Evolutionary conservation across 208 protist genomes (phyloP), one percentile per base, ranked within the genome.

Genomic region (Vickermania ingenoplastis): DNA sequence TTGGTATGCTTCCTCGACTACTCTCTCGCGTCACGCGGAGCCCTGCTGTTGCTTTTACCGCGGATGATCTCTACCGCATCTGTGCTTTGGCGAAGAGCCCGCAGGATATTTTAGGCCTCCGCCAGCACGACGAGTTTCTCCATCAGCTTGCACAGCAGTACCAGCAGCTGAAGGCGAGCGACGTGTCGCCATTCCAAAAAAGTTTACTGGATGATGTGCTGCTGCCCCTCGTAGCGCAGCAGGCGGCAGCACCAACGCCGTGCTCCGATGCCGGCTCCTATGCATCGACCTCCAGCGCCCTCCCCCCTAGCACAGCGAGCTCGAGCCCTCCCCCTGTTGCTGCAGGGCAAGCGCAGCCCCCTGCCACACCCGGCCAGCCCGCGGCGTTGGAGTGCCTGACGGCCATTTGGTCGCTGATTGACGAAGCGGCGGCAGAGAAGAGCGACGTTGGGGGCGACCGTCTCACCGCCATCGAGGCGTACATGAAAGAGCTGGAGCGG

Each of bases 401-500:
- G 21, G 62, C 69, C 0, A 72, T 81, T 14, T 65, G 71, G 66
- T 60, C 70, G 1, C 22, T 73, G 1, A 22, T 63, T 7, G 30
- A 59, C 2, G 71, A 77, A n/a, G 71, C 49, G 54, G 59, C 66
- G 27, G 65, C 25, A 1, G 61, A 72, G 31, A 48, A 67, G 57
- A 26, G 59, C 58, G 63, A 59, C 5, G 27, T 36, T 41, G 3
- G 36, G 0, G 41, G 53, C n/a, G 73, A 73, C 29, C 59, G 59
- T 2, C 51, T 69, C n/a, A 28, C 28, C 1, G 59, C 51, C 41
- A 49, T 92, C 25, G 69, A 79, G 3, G 49, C 17, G 1, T 77
- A 89, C 64, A 75, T 80, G 36, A 71, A 61, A 7, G 71, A 67
- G 7, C 45, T 92, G 14, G 74, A 78, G 50, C 52, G 67, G 3